Evolutionary conservation across 1,284 basidiomycete species (phyloP).

Genomic region (Puccinia triticina): DNA sequence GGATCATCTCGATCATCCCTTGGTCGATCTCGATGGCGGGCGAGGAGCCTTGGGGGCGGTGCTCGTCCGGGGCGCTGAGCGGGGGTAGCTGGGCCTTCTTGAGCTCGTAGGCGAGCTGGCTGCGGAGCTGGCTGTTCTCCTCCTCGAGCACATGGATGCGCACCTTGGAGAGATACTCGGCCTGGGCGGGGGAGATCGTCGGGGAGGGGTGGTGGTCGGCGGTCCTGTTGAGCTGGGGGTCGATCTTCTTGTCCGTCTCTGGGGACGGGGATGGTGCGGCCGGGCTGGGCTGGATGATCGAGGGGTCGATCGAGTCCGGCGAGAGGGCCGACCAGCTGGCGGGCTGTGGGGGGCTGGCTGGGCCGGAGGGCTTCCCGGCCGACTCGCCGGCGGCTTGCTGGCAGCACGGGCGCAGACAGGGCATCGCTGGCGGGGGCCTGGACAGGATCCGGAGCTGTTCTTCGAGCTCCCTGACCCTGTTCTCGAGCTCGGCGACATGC

Average conservation of each 20-base stretch:
- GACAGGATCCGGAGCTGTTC: constrained; percentile 1
- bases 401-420: constrained; percentile 12
- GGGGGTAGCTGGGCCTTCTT: constrained; percentile 13
- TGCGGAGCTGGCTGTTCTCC: constrained; percentile 37
- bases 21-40: background rate
- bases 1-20: constrained; percentile 30
- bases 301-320: constrained; percentile 34
- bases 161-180: constrained; percentile 24
- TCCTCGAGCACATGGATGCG: constrained; percentile 42
- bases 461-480: constrained; percentile 34
- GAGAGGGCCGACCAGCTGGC: background rate
- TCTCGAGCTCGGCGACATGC: constrained; percentile 43
- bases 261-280: background rate
- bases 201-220: too few relatives aligned
- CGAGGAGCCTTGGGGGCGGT: background rate
- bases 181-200: constrained; percentile 41
- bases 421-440: background rate
- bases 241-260: too few relatives aligned
- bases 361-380: background rate
- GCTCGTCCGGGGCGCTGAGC: background rate
- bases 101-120: constrained; percentile 17
- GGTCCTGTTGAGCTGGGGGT: background rate
- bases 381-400: background rate
- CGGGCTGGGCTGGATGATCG: constrained; percentile 28
- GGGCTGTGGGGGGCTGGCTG: background rate